phyloP scores from a whole-genome alignment of 768 basidiomycete species.

The Mycena latifolia region DNA sequence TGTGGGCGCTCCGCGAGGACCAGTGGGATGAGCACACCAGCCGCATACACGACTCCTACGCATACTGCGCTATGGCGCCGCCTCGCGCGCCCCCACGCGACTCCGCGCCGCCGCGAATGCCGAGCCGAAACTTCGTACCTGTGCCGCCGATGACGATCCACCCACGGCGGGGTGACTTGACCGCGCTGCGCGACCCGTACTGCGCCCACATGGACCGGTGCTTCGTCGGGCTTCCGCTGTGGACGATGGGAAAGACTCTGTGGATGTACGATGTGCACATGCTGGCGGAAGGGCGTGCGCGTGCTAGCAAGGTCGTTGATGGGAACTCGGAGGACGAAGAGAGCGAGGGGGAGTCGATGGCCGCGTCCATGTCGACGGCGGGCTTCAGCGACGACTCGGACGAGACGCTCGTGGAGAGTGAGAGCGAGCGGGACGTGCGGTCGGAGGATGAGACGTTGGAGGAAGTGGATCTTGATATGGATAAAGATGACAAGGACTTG shows the following conservation, averaged over 20 bases:
- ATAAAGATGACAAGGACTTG: background rate
- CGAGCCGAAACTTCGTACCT: conserved; percentile 24
- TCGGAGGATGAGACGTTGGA: conserved; percentile 28
- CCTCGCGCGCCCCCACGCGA: conserved; percentile 35
- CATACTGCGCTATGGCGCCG: conserved; percentile 45
- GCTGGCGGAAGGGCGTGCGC: conserved; percentile 30
- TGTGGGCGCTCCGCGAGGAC: conserved; percentile 71
- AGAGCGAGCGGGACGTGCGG: conserved; percentile 49
- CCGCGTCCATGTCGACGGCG: conserved; percentile 44
- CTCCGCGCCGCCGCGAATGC: conserved; percentile 39
- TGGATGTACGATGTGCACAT: conserved; percentile 72
- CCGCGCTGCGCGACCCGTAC: conserved; percentile 69
- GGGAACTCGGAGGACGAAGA: conserved; percentile 44
- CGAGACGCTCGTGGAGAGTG: conserved; percentile 67
- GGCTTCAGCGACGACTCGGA: conserved; percentile 66
- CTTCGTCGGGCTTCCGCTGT: conserved; percentile 67
- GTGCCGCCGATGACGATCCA: conserved; percentile 56
- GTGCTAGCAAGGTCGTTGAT: background rate
- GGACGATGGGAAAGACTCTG: conserved; percentile 77
- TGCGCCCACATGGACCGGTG: conserved; percentile 68
- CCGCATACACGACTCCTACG: conserved; percentile 36
- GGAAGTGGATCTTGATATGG: conserved; percentile 29
- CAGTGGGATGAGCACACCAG: conserved; percentile 58
- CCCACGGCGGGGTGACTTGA: conserved; percentile 76
- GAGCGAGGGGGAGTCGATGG: conserved; percentile 50